Evolutionary conservation across 2,329 filamentous ascomycete genomes (phyloP), one percentile per base, ranked within the genome.

Genomic region (Ascochyta fabae): DNA sequence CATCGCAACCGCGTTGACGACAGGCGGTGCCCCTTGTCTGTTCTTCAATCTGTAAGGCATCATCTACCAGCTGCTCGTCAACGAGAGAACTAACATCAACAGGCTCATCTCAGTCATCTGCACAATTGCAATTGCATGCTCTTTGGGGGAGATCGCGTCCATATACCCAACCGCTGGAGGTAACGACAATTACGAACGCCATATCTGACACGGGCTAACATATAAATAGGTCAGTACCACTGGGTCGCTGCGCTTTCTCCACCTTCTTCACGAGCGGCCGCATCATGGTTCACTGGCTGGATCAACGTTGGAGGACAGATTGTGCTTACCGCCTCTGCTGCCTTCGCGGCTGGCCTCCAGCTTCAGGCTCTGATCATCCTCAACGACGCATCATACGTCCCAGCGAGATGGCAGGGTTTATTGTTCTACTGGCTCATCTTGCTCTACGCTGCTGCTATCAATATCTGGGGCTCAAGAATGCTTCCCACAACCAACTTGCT

Each of bases 161-260:
- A 85, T 89, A 29, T 90, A 88, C 66, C 88, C 88, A n/a, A 90
- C 87, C 6, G 86, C 86, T 39, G 88, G 87, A 71, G 66, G 58
- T 58, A 19, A 86, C 44, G 89, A 7, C 24, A 33, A 8, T 3
- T 6, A 9, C 9, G 49, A 51, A 27, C 41, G 26, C 10, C 41
- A 34, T 42, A 24, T 41, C 43, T 6, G 26, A 29, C 6, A 24
- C 23, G 4, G 27, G 23, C n/a, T 42, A 34, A 24, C 53, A 4
- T 6, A 26, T 48, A 16, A 16, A 39, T 39, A 77, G 77, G 78
- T 8, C 79, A 80, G 65, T 80, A 81, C 39, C 77, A 80, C 62
- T 81, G 78, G 79, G 77, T 80, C 6, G 73, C 78, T 0, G 75
- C 73, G 4, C 68, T 81, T 26, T 66, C 71, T 7, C 72, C 77